Percentiles rank a stretch among this genome's conserved stretches.
These are phyloP conservation scores for Globisporangium sylvaticum DNA, from an alignment of 352 stramenopile species.

Conservation along the genomic window DNA sequence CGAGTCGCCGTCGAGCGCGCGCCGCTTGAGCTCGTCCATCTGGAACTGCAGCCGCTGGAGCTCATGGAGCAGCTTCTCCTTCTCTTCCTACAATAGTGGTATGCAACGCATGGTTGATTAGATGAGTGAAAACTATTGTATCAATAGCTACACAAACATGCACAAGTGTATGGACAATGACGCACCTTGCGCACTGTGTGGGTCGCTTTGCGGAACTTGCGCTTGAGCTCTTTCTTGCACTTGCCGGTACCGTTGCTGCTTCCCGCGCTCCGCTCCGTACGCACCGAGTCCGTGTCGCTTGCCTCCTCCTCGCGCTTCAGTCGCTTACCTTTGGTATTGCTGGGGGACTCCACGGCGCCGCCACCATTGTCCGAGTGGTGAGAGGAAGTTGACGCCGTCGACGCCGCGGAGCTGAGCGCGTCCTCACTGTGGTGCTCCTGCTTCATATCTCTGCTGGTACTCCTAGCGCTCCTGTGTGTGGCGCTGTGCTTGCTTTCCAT, in stretches of 20 bases:
- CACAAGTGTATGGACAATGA: neutral
- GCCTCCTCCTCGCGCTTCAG: neutral
- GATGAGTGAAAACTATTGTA: no score
- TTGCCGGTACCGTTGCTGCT: slow-evolving; percentile 2
- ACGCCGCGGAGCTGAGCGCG: neutral
- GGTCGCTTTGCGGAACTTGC: slow-evolving; percentile 18
- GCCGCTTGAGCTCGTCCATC: slow-evolving; percentile 34
- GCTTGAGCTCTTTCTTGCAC: slow-evolving; percentile 3
- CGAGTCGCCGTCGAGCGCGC: slow-evolving; percentile 12
- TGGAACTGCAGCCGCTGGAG: slow-evolving; percentile 27
- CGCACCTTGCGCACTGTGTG: slow-evolving; percentile 15
- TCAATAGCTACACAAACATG: no score
- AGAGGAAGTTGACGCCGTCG: neutral
- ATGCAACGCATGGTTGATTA: no score
- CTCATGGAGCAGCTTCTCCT: slow-evolving; percentile 23
- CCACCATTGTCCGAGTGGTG: no score
- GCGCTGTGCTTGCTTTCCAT: slow-evolving; percentile 8
- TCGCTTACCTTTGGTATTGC: neutral
- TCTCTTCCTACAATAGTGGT: slow-evolving; percentile 28
- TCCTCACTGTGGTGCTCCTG: slow-evolving; percentile 4
- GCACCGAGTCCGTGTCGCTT: slow-evolving; percentile 9
- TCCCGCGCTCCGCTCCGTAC: neutral
- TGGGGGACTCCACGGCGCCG: no score
- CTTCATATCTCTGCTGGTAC: neutral
- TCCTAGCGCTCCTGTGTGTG: neutral